Conservation (phyloP, 176 grass and related monocot genomes). For the Rhipidocladum racemiflorum region DNA sequence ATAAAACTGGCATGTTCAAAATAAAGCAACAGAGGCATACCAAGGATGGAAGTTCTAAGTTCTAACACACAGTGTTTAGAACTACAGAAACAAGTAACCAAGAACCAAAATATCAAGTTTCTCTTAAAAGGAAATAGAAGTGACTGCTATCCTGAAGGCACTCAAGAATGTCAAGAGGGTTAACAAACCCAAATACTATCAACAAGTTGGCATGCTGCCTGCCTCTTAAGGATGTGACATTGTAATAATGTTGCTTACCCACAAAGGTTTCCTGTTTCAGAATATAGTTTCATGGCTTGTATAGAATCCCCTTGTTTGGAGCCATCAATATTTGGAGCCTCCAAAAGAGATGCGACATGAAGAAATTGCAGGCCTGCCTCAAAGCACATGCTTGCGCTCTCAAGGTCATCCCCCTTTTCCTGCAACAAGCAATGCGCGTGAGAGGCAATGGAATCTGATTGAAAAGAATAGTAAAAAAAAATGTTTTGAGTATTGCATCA, state of each 20-base stretch:
- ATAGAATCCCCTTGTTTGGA: constrained; percentile 65
- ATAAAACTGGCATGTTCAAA: not conserved
- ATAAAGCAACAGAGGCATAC: not conserved
- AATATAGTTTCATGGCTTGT: constrained; percentile 71
- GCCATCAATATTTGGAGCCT: constrained; percentile 57
- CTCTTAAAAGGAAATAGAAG: not conserved
- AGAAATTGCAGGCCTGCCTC: constrained; percentile 92
- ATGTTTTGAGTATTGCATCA: not conserved
- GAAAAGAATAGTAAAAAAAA: constrained; percentile 12
- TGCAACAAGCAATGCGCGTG: constrained; percentile 34
- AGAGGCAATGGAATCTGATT: not conserved
- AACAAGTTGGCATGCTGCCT: constrained; percentile 14
- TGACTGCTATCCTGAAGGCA: not conserved
- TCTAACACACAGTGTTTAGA: not conserved
- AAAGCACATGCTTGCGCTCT: constrained; percentile 76
- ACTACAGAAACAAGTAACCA: constrained; percentile 8
- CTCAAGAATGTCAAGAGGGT: constrained; percentile 13
- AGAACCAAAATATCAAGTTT: constrained; percentile 20
- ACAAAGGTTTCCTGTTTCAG: constrained; percentile 85
- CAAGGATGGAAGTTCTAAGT: not conserved
- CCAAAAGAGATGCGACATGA: constrained; percentile 71
- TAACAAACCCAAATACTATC: constrained; percentile 19
- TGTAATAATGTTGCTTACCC: constrained; percentile 55
- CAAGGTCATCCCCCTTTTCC: constrained; percentile 64
- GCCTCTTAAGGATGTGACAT: constrained; percentile 1